Evolutionary conservation across 192 early-diverging fungal species (phyloP).

Genomic region (Gryganskiella cystojenkinii): DNA sequence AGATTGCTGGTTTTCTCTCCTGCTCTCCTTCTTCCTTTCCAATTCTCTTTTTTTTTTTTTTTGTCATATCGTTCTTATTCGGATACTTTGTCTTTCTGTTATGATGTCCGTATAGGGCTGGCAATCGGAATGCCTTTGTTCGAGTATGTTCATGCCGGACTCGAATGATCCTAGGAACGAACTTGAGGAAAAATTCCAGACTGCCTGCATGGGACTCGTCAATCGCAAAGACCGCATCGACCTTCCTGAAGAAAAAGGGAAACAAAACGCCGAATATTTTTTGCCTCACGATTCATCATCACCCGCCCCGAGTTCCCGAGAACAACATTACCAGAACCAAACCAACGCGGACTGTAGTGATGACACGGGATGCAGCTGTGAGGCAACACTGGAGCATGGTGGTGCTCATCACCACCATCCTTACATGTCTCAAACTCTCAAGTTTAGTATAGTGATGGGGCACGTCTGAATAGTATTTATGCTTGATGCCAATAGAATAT

Average conservation of each 20-base stretch:
- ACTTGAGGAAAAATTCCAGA: slow-evolving; percentile 1
- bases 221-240: background rate
- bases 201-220: slow-evolving; percentile 8
- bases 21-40: background rate
- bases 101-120: slow-evolving; percentile 21
- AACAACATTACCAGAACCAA: background rate
- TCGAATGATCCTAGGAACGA: background rate
- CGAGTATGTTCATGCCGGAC: background rate
- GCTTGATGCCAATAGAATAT: background rate
- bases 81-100: background rate
- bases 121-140: slow-evolving; percentile 10
- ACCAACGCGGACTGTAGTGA: background rate
- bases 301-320: too few relatives aligned
- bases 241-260: background rate
- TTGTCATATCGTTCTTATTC: background rate
- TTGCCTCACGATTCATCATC: too few relatives aligned
- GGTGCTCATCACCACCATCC: slow-evolving; percentile 17
- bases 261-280: background rate
- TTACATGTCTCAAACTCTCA: background rate
- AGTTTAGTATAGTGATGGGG: slow-evolving; percentile 43
- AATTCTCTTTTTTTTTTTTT: background rate
- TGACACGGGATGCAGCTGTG: background rate
- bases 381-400: background rate
- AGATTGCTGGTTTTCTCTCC: background rate
- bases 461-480: slow-evolving; percentile 12